These are phyloP conservation scores for Corniculantispora saksenae DNA, from an alignment of 2,329 filamentous ascomycete species.

Conservation along the genomic window DNA sequence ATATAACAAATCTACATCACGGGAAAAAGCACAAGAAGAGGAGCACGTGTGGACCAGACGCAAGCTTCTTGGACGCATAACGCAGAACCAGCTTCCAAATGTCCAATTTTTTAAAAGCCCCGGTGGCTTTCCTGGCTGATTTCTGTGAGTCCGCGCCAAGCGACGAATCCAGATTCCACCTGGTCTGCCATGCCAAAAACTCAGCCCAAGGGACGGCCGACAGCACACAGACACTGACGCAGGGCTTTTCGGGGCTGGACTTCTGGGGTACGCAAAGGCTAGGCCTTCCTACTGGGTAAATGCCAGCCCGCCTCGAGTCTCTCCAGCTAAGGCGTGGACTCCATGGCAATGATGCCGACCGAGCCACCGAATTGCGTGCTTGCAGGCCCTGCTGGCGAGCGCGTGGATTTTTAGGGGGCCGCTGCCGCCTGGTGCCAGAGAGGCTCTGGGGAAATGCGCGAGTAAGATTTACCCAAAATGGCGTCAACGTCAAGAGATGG, in stretches of 20 bases:
- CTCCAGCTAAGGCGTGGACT: conserved; percentile 3
- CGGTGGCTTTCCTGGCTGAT: conserved; percentile 9
- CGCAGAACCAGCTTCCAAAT: background rate
- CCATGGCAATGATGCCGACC: conserved; percentile 17
- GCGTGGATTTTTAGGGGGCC: background rate
- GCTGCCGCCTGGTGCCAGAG: background rate
- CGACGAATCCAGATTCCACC: conserved; percentile 14
- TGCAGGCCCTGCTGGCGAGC: background rate
- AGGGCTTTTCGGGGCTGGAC: background rate
- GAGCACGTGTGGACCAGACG: conserved; percentile 16
- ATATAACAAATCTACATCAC: conserved; percentile 9
- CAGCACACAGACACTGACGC: background rate
- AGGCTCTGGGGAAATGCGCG: background rate
- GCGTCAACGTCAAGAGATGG: conserved; percentile 20
- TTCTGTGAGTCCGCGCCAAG: conserved; percentile 6
- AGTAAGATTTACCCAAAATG: conserved; percentile 21
- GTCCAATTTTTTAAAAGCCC: background rate
- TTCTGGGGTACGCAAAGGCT: background rate
- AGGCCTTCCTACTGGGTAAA: background rate
- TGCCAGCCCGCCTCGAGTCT: background rate
- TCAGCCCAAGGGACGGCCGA: background rate
- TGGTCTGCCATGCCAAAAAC: background rate
- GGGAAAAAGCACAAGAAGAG: background rate
- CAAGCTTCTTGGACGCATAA: conserved; percentile 10
- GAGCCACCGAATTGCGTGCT: conserved; percentile 22